Base-by-base conservation (phyloP, 2,329 filamentous ascomycete genomes). In the Aspergillus versicolor region DNA sequence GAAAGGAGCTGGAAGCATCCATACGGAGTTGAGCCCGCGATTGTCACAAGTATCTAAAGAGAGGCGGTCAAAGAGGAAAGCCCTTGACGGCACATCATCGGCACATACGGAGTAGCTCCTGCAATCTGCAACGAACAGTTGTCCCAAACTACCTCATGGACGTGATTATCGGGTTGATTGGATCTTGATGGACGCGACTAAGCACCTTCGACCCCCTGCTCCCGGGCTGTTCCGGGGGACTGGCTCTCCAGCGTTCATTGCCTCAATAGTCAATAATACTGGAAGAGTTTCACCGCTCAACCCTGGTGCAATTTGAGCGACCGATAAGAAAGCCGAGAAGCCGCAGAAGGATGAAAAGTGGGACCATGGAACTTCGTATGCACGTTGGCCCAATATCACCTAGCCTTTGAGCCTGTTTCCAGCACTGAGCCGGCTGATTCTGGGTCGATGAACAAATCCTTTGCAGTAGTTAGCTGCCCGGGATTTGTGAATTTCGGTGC, bases 281-380 rank as follows among this genome's bases (percentile, higher is more conserved):
- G 55, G 54, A 54, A 56, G 49, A 44, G 63, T 65, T 67, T 67
- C 65, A 67, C 65, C 65, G 65, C 65, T 66, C 57, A 32, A 53
- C 54, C 57, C 61, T 60, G 54, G 51, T 52, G 52, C 55, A 61
- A 52, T 52, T 56, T 48, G 54, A 50, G 57, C 54, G 61, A 65
- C 61, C 59, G 64, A 66, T 67, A 65, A 66, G 59, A 56, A 60
- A 57, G 50, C 59, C 51, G 58, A 55, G 54, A 51, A 54, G 38
- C 45, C 53, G 56, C 50, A 59, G 52, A 52, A 62, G 56, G 53
- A 54, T 45, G 46, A 34, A 51, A 53, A 54, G 60, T 64, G 63
- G 63, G 59, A 45, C 59, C 63, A 51, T 65, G 60, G 19, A 53
- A 24, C 22, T 54, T 54, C 61, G 42, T 43, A 57, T 61, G 62